A percentile compares a stretch with the other conserved stretches of the same genome.
Conservation (phyloP, 192 early-diverging fungal species). For the Coemansia sp. region DNA sequence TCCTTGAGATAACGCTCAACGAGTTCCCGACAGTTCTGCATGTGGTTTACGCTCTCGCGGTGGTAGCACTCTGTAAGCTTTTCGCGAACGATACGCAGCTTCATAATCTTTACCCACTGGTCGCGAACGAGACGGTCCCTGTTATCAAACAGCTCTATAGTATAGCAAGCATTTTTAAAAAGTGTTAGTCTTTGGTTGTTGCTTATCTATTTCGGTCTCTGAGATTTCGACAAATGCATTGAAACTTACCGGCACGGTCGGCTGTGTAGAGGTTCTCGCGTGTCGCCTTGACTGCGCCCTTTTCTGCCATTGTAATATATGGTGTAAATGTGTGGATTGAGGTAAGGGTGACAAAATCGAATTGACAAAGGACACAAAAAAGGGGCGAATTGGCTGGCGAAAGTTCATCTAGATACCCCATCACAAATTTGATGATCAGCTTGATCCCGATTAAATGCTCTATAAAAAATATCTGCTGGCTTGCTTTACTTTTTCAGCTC, state of each 20-base stretch:
- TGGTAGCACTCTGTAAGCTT: constrained; percentile 91
- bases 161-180: neutral
- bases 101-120: constrained; percentile 90
- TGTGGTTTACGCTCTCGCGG: constrained; percentile 92
- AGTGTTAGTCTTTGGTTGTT: neutral
- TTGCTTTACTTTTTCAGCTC: neutral
- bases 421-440: neutral
- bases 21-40: constrained; percentile 88
- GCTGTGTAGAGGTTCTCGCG: constrained; percentile 57
- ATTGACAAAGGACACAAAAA: neutral
- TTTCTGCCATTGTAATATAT: constrained; percentile 20
- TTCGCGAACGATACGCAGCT: constrained; percentile 80
- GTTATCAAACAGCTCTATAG: constrained; percentile 54
- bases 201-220: neutral
- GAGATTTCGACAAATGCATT: neutral
- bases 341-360: neutral
- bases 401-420: neutral
- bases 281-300: constrained; percentile 47
- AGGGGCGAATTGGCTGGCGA: neutral
- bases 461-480: neutral
- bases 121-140: constrained; percentile 82
- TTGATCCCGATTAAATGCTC: neutral
- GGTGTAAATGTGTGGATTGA: neutral
- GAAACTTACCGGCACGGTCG: constrained; percentile 52
- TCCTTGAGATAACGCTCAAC: constrained; percentile 78